These are phyloP conservation scores for Zygnema cylindricum DNA, from an alignment of 139 green algal species.

Conservation along the genomic window DNA sequence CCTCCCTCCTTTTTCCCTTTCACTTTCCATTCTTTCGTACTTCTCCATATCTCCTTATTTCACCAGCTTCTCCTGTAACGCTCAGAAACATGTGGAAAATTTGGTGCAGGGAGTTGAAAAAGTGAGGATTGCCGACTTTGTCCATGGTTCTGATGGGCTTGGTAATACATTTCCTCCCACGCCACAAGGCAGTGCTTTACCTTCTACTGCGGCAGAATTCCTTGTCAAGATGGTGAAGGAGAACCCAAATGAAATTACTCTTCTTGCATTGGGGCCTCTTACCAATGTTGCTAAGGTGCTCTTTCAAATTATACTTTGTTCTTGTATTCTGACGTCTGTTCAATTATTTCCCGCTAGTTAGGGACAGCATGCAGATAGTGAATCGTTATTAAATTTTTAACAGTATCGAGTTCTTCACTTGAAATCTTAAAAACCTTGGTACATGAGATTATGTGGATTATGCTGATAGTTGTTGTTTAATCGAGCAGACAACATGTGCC, in stretches of 20 bases:
- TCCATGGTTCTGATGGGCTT: constrained; percentile 87
- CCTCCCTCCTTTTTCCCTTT: constrained; percentile 7
- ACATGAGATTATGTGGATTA: no score
- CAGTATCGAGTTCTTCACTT: no score
- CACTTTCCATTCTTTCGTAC: not conserved
- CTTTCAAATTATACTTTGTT: no score
- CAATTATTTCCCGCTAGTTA: no score
- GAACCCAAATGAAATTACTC: constrained; percentile 65
- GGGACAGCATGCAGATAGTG: no score
- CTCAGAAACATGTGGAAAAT: not conserved
- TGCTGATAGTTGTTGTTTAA: no score
- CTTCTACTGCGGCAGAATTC: constrained; percentile 76
- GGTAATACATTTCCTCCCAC: constrained; percentile 74
- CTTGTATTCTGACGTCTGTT: no score
- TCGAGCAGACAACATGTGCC: no score
- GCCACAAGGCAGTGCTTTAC: constrained; percentile 32
- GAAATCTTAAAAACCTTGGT: no score
- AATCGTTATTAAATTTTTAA: no score
- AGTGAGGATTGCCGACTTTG: constrained; percentile 83
- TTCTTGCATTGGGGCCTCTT: constrained; percentile 82
- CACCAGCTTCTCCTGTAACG: not conserved
- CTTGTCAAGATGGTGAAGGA: constrained; percentile 69
- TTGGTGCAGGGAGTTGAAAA: constrained; percentile 68
- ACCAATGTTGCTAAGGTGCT: constrained; percentile 85
- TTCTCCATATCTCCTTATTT: no score